Evolutionary conservation across 177 flowering plant species (phyloP).

Genomic region (Vitis hybrid): DNA sequence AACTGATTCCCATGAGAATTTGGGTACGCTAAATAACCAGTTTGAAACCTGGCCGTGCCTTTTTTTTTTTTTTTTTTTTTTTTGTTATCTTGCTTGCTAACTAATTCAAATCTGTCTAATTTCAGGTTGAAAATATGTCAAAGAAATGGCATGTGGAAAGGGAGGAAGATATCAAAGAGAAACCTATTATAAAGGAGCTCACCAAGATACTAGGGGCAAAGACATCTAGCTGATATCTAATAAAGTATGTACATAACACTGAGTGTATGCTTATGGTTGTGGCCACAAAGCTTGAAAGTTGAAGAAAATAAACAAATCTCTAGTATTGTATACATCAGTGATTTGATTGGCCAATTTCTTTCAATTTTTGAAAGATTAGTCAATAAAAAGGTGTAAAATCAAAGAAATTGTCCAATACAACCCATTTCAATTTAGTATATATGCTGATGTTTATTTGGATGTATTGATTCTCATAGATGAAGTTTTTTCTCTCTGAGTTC

Average conservation of each 20-base stretch:
- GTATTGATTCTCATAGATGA: too few species aligned
- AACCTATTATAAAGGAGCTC: constrained; percentile 66
- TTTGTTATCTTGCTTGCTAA: background rate
- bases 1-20: constrained; percentile 49
- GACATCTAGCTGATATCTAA: constrained; percentile 29
- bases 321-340: background rate
- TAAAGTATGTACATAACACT: constrained; percentile 1
- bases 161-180: constrained; percentile 52
- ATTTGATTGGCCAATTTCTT: background rate
- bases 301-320: background rate
- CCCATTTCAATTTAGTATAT: too few species aligned
- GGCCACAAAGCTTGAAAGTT: background rate
- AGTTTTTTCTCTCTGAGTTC: background rate
- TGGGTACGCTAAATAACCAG: constrained; percentile 54
- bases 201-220: constrained; percentile 53
- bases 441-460: too few species aligned
- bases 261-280: background rate
- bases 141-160: constrained; percentile 61
- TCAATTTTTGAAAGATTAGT: too few species aligned
- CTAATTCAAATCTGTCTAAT: constrained; percentile 13
- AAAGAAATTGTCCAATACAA: too few species aligned
- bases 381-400: too few species aligned
- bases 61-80: background rate
- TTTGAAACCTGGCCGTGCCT: fast-evolving
- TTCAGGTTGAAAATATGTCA: constrained; percentile 62